Percentiles rank a stretch among this genome's conserved stretches.
phyloP scores from a whole-genome alignment of 805 yeast genomes.

The Maudiozyma saulgeensis region DNA sequence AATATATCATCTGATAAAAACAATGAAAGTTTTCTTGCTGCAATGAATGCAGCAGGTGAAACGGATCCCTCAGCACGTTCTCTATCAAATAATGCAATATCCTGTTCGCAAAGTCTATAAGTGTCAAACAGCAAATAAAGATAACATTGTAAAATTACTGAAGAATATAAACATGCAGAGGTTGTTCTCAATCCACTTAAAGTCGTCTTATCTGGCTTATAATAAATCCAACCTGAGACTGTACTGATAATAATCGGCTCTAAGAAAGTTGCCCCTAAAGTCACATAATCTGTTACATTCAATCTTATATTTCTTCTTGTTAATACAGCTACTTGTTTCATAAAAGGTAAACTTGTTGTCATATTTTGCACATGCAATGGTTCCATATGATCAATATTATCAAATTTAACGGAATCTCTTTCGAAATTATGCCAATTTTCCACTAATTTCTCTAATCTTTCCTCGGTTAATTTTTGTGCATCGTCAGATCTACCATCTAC shows the following conservation, averaged over 20 bases:
- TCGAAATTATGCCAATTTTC: conserved; percentile 30
- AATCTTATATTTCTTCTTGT: conserved; percentile 38
- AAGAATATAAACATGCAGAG: conserved; percentile 43
- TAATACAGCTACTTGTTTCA: conserved; percentile 36
- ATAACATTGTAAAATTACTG: conserved; percentile 47
- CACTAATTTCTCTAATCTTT: conserved; percentile 30
- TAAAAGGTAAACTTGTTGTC: conserved; percentile 32
- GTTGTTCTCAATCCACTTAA: conserved; percentile 55
- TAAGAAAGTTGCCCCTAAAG: conserved; percentile 35
- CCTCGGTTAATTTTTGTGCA: conserved; percentile 28
- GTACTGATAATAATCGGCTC: conserved; percentile 48
- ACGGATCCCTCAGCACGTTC: conserved; percentile 66
- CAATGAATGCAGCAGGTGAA: conserved; percentile 54
- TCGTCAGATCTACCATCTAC: conserved; percentile 39
- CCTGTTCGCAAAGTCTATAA: conserved; percentile 45
- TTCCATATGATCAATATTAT: conserved; percentile 5
- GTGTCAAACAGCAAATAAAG: conserved; percentile 48
- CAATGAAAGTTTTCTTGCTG: conserved; percentile 58
- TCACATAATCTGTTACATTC: conserved; percentile 43
- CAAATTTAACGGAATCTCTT: conserved; percentile 1
- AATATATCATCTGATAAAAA: conserved; percentile 60
- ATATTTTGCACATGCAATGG: conserved; percentile 20
- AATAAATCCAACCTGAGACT: conserved; percentile 71
- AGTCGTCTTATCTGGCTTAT: conserved; percentile 35
- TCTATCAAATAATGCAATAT: conserved; percentile 48